phyloP scores from a whole-genome alignment of 768 basidiomycete genomes.

The Polyporus arcularius region DNA sequence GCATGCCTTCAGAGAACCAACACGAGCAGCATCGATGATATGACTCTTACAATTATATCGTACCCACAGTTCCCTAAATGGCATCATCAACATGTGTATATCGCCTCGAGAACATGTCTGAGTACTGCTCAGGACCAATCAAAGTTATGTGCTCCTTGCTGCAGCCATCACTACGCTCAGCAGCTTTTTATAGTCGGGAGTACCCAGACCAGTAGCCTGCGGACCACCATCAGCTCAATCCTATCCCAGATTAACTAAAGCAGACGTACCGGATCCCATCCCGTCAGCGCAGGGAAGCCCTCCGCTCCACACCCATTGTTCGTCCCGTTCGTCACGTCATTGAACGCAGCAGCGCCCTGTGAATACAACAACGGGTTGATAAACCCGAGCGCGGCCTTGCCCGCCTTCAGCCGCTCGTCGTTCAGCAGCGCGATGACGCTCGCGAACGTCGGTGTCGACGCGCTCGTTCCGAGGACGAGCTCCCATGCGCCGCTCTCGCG shows the following conservation, averaged over 20 bases:
- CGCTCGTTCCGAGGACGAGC: constrained; percentile 31
- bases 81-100: too few species aligned
- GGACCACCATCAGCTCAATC: constrained; percentile 10
- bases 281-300: constrained; percentile 34
- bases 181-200: constrained; percentile 49
- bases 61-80: too few species aligned
- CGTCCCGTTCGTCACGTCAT: too few species aligned
- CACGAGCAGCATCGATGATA: too few species aligned
- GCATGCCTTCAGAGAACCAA: too few species aligned
- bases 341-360: too few species aligned
- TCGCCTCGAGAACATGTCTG: too few species aligned
- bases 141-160: too few species aligned
- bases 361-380: constrained; percentile 28
- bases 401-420: constrained; percentile 28
- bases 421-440: constrained; percentile 35
- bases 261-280: constrained; percentile 6
- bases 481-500: constrained; percentile 3
- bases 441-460: constrained; percentile 35
- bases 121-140: too few species aligned
- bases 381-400: constrained; percentile 33
- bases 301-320: constrained; percentile 17
- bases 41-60: too few species aligned
- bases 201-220: constrained; percentile 61
- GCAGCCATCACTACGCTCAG: not conserved
- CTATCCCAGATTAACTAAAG: too few species aligned